A percentile compares a stretch with the other conserved stretches of the same genome.
These are phyloP conservation scores for Nicotiana benthamiana DNA, from an alignment of 257 asterid genomes.

Conservation along the genomic window DNA sequence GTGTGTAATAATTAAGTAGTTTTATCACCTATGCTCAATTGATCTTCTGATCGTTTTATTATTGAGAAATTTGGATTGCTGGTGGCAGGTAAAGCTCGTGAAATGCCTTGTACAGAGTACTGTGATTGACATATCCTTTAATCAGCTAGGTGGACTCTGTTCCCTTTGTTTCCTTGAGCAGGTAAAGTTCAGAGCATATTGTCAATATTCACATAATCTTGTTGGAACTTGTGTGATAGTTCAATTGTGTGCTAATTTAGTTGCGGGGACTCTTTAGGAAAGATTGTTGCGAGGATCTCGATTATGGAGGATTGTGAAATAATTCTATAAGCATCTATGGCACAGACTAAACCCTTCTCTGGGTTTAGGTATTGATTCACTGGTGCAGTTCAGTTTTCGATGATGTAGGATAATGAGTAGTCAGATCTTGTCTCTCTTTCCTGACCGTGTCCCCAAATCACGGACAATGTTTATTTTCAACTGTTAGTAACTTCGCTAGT, in stretches of 20 bases:
- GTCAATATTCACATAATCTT: background rate
- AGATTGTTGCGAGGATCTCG: background rate
- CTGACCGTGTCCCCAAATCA: background rate
- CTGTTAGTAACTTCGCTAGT: background rate
- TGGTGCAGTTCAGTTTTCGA: background rate
- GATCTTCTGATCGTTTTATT: background rate
- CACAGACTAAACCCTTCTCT: background rate
- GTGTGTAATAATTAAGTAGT: background rate
- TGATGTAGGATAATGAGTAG: background rate
- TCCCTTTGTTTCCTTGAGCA: slow-evolving; percentile 75
- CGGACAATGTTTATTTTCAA: background rate
- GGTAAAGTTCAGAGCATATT: slow-evolving; percentile 23
- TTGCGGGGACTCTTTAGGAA: background rate
- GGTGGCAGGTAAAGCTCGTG: slow-evolving; percentile 61
- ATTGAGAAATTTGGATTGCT: background rate
- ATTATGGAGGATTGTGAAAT: background rate
- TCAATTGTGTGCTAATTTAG: background rate
- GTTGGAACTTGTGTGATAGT: background rate
- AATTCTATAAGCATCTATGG: background rate
- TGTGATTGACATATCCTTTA: slow-evolving; percentile 61
- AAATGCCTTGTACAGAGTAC: slow-evolving; percentile 58
- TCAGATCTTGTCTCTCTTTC: background rate
- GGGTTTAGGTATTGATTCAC: background rate
- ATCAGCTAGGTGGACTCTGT: slow-evolving; percentile 70
- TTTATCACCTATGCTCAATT: background rate